Percentiles rank a stretch among this genome's conserved stretches.
phyloP scores from a whole-genome alignment of 2,329 filamentous ascomycete species.

The Beauveria caledonica region DNA sequence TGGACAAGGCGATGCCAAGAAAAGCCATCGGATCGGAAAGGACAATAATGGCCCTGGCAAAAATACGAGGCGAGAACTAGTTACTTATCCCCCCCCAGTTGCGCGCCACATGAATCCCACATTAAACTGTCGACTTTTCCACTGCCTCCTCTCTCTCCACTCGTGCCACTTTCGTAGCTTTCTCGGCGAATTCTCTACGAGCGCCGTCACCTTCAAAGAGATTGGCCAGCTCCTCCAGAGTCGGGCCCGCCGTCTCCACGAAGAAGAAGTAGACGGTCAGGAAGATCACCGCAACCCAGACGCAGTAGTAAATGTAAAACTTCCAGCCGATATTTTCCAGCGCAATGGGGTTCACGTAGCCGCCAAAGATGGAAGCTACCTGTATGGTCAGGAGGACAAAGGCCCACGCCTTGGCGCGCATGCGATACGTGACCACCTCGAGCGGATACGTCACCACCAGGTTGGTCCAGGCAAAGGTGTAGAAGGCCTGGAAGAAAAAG shows the following conservation, averaged over 20 bases:
- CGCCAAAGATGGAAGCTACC: slow-evolving; percentile 28
- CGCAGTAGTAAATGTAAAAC: slow-evolving; percentile 34
- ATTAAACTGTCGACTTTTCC: slow-evolving; percentile 1
- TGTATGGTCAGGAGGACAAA: slow-evolving; percentile 33
- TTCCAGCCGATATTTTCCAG: slow-evolving; percentile 31
- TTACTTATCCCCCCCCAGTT: too few species aligned
- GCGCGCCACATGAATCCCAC: neutral
- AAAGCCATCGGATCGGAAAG: neutral
- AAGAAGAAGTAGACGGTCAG: slow-evolving; percentile 33
- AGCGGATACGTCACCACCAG: slow-evolving; percentile 35
- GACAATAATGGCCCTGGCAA: neutral
- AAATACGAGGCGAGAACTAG: neutral
- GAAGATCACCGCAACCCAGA: slow-evolving; percentile 30
- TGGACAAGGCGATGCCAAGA: neutral
- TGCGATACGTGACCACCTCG: slow-evolving; percentile 33
- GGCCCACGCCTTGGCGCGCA: slow-evolving; percentile 34
- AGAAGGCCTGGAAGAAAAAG: slow-evolving; percentile 34
- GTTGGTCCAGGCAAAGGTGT: slow-evolving; percentile 35
- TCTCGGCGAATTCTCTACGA: slow-evolving; percentile 12
- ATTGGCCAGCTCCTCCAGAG: slow-evolving; percentile 26
- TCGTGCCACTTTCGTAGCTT: slow-evolving; percentile 13
- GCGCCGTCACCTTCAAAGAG: slow-evolving; percentile 16
- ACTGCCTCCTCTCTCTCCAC: slow-evolving; percentile 11
- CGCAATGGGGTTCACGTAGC: slow-evolving; percentile 32
- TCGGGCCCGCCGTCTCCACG: slow-evolving; percentile 29